phyloP scores from a whole-genome alignment of 495 filamentous ascomycete genomes.

The Neurospora sp. region DNA sequence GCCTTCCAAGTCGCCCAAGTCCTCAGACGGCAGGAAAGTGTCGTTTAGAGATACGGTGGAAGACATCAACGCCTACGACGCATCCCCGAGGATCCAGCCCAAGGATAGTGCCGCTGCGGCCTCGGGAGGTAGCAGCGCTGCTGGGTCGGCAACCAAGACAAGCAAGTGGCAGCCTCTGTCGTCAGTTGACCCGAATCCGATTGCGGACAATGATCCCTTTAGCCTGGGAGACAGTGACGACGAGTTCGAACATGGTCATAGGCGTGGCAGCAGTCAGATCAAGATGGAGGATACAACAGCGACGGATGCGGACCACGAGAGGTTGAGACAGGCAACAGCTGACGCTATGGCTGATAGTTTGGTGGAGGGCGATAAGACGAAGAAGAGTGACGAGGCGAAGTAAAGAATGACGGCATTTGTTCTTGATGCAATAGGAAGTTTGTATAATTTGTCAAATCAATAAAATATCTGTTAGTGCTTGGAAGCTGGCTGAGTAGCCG shows the following conservation, averaged over 20 bases:
- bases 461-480: neutral
- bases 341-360: constrained; percentile 51
- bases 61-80: constrained; percentile 68
- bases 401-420: neutral
- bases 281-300: constrained; percentile 47
- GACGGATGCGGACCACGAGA: constrained; percentile 42
- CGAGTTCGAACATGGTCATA: constrained; percentile 53
- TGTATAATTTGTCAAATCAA: neutral
- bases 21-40: constrained; percentile 57
- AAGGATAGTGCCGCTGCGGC: constrained; percentile 11
- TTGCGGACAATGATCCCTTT: constrained; percentile 89
- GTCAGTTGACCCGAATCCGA: constrained; percentile 75
- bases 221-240: constrained; percentile 94
- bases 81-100: constrained; percentile 41
- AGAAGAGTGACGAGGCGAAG: neutral
- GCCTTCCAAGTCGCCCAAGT: constrained; percentile 45
- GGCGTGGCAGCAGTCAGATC: constrained; percentile 31
- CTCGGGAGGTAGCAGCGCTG: constrained; percentile 11
- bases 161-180: constrained; percentile 98
- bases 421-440: neutral
- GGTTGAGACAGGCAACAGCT: constrained; percentile 59
- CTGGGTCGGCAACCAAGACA: constrained; percentile 40
- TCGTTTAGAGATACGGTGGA: constrained; percentile 68
- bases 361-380: constrained; percentile 23
- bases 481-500: neutral